Conservation (phyloP, 495 filamentous ascomycete genomes). For the Penicillium waksmanii region DNA sequence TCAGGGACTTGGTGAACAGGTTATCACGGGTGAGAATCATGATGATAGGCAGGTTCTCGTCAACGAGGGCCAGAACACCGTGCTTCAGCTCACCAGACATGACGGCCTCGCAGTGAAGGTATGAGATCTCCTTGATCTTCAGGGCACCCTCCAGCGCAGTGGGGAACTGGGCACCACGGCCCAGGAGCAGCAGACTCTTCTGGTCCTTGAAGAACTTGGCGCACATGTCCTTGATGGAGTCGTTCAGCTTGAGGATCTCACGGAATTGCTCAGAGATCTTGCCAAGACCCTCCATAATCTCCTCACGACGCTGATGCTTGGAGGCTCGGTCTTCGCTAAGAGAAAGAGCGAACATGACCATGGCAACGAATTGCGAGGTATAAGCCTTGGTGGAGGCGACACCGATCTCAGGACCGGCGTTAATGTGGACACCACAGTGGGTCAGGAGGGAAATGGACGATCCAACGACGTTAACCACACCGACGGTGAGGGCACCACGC, state of each 20-base stretch:
- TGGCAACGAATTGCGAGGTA: conserved; percentile 97
- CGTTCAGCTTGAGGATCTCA: conserved; percentile 84
- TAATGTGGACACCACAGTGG: conserved; percentile 99
- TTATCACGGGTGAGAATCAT: conserved; percentile 98
- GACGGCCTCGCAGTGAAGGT: conserved; percentile 98
- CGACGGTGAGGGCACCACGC: conserved; percentile 93
- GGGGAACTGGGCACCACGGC: conserved; percentile 93
- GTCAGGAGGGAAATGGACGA: conserved; percentile 98
- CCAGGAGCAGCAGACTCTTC: conserved; percentile 90
- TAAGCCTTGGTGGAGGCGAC: conserved; percentile 99
- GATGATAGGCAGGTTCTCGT: conserved; percentile 98
- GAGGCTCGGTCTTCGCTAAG: conserved; percentile 94
- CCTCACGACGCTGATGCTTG: conserved; percentile 88
- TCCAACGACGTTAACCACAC: conserved; percentile 96
- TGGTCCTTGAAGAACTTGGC: conserved; percentile 91
- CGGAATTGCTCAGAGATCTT: conserved; percentile 91
- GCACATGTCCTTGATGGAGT: conserved; percentile 91
- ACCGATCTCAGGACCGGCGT: conserved; percentile 97
- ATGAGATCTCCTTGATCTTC: conserved; percentile 99
- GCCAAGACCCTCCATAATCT: conserved; percentile 92
- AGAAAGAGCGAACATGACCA: conserved; percentile 98
- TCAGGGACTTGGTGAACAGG: conserved; percentile 95
- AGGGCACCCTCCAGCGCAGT: conserved; percentile 96
- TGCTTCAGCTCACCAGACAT: conserved; percentile 99
- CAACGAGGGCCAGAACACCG: conserved; percentile 93